Evolutionary conservation across 768 basidiomycete genomes (phyloP).

Genomic region (Kwoniella dejecticola): DNA sequence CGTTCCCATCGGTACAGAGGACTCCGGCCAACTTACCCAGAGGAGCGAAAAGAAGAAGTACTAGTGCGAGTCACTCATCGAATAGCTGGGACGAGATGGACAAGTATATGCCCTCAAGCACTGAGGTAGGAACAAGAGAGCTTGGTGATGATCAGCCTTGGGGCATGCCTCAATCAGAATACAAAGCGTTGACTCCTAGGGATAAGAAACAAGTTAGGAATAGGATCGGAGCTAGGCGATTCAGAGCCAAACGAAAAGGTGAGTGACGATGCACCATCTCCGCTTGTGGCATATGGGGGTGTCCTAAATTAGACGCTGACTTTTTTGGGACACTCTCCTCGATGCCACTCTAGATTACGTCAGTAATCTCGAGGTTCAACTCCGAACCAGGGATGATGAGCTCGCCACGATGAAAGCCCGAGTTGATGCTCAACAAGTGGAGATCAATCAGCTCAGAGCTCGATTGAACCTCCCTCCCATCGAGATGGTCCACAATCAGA

Average conservation of each 20-base stretch:
- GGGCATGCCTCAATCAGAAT: slow-evolving; percentile 50
- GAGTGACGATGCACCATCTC: slow-evolving; percentile 22
- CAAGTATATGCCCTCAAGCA: slow-evolving; percentile 8
- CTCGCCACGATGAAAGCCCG: slow-evolving; percentile 16
- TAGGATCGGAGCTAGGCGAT: slow-evolving; percentile 37
- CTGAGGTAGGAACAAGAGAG: slow-evolving; percentile 12
- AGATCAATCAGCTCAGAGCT: slow-evolving; percentile 38
- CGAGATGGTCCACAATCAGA: too few species aligned
- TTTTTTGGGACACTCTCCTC: too few species aligned
- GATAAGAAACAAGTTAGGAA: slow-evolving; percentile 52
- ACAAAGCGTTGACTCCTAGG: slow-evolving; percentile 43
- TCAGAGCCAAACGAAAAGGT: slow-evolving; percentile 45
- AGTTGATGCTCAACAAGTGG: slow-evolving; percentile 21
- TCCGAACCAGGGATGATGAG: slow-evolving; percentile 30
- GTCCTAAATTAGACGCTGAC: background rate
- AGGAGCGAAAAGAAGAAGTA: slow-evolving; percentile 17
- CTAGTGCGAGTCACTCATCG: slow-evolving; percentile 18
- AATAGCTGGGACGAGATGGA: slow-evolving; percentile 37
- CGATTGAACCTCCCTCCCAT: slow-evolving; percentile 32
- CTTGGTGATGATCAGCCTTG: slow-evolving; percentile 34
- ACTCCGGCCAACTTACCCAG: slow-evolving; percentile 23
- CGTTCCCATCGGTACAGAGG: slow-evolving; percentile 22
- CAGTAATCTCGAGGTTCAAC: slow-evolving; percentile 24
- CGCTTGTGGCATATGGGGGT: background rate
- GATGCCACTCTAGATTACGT: slow-evolving; percentile 37